Evolutionary conservation across 139 green algal genomes (phyloP).

Genomic region (Auxenochlorella pyrenoidosa): DNA sequence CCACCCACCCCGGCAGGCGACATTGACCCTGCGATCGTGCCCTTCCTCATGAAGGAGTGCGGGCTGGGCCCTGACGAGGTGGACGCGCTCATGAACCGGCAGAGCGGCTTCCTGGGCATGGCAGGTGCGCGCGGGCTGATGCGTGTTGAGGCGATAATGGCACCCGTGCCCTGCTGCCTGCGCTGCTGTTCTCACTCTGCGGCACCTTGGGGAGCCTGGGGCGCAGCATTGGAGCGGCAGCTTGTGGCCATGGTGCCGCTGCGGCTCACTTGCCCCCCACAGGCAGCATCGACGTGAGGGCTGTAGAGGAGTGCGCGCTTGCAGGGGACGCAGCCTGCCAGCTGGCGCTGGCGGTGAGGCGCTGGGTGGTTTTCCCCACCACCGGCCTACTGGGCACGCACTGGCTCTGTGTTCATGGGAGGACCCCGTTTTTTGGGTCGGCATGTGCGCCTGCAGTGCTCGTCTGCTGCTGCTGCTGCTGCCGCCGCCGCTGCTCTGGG

Average conservation of each 20-base stretch:
- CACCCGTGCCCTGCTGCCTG: no score
- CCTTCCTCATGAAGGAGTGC: neutral
- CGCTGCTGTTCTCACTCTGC: no score
- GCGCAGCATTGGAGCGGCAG: no score
- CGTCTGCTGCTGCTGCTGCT: no score
- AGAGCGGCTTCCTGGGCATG: constrained; percentile 60
- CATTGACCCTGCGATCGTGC: constrained; percentile 28
- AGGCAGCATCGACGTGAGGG: constrained; percentile 70
- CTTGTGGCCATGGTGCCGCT: neutral
- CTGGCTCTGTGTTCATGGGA: no score
- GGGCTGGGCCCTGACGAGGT: neutral
- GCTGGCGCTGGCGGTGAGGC: constrained; percentile 72
- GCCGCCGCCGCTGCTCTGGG: no score
- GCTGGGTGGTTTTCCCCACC: no score
- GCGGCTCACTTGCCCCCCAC: neutral
- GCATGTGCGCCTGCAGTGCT: no score
- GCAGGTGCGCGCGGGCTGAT: constrained; percentile 5
- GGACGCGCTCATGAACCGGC: constrained; percentile 85
- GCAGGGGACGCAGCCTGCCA: constrained; percentile 55
- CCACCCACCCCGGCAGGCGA: constrained; percentile 8
- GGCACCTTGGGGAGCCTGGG: no score
- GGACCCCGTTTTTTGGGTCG: no score
- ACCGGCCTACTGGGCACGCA: no score
- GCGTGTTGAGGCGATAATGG: no score
- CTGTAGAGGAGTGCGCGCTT: constrained; percentile 62